Percentiles rank a stretch among this genome's conserved stretches.
Conservation (phyloP, 305 asterid species). For the Fraxinus nigra region DNA sequence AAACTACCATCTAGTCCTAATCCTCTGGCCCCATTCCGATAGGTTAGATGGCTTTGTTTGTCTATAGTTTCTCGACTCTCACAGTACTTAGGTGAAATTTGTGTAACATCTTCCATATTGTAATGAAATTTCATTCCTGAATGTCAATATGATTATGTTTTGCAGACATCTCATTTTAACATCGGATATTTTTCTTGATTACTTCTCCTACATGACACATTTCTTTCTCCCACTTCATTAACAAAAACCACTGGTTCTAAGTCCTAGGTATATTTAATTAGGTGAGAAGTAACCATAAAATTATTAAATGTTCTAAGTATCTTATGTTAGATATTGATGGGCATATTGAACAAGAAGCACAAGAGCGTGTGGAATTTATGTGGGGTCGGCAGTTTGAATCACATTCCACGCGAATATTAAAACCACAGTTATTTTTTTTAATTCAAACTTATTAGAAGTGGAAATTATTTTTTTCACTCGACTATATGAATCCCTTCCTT, state of each 20-base stretch:
- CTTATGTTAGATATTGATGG: neutral
- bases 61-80: slow-evolving; percentile 25
- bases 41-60: slow-evolving; percentile 30
- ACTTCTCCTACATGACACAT: neutral
- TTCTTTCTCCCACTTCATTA: neutral
- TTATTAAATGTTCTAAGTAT: neutral
- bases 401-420: neutral
- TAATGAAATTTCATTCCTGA: neutral
- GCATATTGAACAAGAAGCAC: neutral
- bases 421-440: neutral
- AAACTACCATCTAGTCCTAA: slow-evolving; percentile 46
- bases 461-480: neutral
- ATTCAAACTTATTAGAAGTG: neutral
- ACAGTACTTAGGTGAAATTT: slow-evolving; percentile 8
- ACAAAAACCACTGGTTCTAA: neutral
- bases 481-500: neutral
- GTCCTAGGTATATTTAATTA: neutral
- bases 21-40: slow-evolving; percentile 67
- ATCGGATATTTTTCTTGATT: neutral
- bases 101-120: slow-evolving; percentile 13
- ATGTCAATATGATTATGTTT: neutral
- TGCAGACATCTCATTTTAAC: neutral
- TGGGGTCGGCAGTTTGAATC: neutral
- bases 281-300: neutral
- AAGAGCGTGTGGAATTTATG: neutral